Evolutionary conservation across 108 stramenopile species (phyloP), one percentile per base, ranked within the genome.

Genomic region (Skeletonema grethae): DNA sequence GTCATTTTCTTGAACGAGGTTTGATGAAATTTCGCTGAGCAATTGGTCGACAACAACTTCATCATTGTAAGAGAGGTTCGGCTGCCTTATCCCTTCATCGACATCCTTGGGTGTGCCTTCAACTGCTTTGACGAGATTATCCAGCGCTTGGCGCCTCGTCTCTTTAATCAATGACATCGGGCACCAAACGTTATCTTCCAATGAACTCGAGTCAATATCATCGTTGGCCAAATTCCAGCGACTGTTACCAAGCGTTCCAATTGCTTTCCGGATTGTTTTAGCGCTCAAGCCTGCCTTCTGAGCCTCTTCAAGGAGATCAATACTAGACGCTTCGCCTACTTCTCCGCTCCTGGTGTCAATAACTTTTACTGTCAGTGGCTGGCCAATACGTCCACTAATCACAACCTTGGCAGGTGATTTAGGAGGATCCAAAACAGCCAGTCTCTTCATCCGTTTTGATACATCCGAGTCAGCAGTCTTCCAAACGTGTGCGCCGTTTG

Each of bases 401-500:
- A 45, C 24, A 3, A 87, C 83, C 16, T 56, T 62, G 12, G 72
- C 83, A 10, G 45, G 57, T 15, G 65, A 67, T 46, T 58, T 46
- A 15, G 70, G 71, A 9, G 72, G 73, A 39, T 66, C 84, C 35
- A 80, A 57, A 31, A 82, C 76, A 20, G 72, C 79, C 11, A 92
- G 80, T 15, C 80, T 64, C 39, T 61, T 61, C 77, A 90, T 80
- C 46, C 87, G 77, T 39, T 83, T 84, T 35, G 76, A 77, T 0
- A 92, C 75, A n/a, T 80, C 70, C 9, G 85, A 77, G 75, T 92
- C 88, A 34, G 82, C 72, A 29, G 91, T 92, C 48, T 84, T 85
- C 91, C 91, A 92, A 29, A 92, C 80, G 38, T 85, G 83, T 56
- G 87, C 77, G 25, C 87, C 87, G 31, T 69, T 75, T 22, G 89